Evolutionary conservation across 352 stramenopile species (phyloP).

Genomic region (Phytopythium oedochilum): DNA sequence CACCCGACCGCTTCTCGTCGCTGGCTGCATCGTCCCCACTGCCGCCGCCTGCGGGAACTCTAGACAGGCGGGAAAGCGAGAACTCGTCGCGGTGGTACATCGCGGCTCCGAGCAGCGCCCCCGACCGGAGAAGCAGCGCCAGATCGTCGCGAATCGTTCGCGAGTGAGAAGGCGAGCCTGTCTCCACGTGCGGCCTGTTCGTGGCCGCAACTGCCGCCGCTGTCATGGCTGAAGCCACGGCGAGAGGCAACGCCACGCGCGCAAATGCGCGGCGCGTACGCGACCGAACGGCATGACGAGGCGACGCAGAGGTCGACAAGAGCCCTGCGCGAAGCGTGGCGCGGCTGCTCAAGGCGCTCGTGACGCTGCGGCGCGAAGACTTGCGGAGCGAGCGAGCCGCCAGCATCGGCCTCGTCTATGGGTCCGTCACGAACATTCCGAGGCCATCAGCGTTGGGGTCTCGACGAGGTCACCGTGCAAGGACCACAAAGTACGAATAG

Average conservation of each 20-base stretch:
- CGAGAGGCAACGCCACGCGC: not conserved
- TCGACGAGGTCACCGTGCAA: no score
- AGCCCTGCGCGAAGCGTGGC: not conserved
- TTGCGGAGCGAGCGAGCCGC: not conserved
- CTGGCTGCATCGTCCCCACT: not conserved
- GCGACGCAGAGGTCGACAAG: not conserved
- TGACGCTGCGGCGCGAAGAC: no score
- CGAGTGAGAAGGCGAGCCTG: not conserved
- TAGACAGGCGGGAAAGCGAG: not conserved
- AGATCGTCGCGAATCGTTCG: not conserved
- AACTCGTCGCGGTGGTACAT: conserved; percentile 18
- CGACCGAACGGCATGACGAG: not conserved
- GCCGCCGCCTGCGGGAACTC: not conserved
- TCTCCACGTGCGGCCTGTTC: not conserved
- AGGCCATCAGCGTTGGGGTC: no score
- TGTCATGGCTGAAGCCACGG: not conserved
- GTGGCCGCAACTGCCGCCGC: not conserved
- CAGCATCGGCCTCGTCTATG: not conserved
- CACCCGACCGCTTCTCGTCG: no score
- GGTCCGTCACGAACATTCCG: no score
- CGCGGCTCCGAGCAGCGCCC: conserved; percentile 20
- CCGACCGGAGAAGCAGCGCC: conserved; percentile 18
- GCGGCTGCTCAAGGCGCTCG: not conserved
- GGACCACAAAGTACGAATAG: no score
- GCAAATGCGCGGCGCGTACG: not conserved